Percentiles rank a stretch among this genome's conserved stretches.
Evolutionary conservation across 192 early-diverging fungal genomes (phyloP).

Genomic region (Rhizoclosmatium globosum): DNA sequence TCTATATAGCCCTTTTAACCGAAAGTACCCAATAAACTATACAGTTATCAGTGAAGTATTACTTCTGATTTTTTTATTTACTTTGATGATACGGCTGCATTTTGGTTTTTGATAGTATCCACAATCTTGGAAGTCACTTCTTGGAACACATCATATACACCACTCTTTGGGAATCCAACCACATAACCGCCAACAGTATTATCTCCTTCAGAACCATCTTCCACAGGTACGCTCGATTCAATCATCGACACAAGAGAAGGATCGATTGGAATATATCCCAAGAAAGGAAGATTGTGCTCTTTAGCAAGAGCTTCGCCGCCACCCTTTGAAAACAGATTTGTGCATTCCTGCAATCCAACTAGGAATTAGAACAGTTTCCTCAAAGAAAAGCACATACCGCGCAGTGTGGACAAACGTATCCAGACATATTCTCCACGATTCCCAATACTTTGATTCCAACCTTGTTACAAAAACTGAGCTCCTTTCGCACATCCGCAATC

Average conservation of each 20-base stretch:
- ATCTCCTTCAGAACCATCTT: neutral
- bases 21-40: neutral
- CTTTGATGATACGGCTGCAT: neutral
- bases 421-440: constrained; percentile 97
- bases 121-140: neutral
- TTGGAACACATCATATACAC: constrained; percentile 14
- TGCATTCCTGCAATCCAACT: constrained; percentile 50
- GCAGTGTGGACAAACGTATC: constrained; percentile 95
- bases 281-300: constrained; percentile 49
- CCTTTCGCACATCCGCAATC: constrained; percentile 91
- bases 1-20: neutral
- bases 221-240: constrained; percentile 44
- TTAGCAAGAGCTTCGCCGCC: constrained; percentile 57
- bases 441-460: constrained; percentile 90
- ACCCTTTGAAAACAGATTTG: constrained; percentile 60
- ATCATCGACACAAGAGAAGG: constrained; percentile 54
- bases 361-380: neutral
- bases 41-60: neutral
- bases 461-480: constrained; percentile 95
- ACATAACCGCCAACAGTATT: constrained; percentile 25
- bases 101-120: neutral
- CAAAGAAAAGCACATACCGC: constrained; percentile 35
- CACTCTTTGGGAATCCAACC: constrained; percentile 15
- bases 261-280: constrained; percentile 62
- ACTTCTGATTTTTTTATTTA: neutral